A percentile compares a stretch with the other conserved stretches of the same genome.
These are phyloP conservation scores for Xylariaceae sp. DNA, from an alignment of 2,329 filamentous ascomycete genomes.

Conservation along the genomic window DNA sequence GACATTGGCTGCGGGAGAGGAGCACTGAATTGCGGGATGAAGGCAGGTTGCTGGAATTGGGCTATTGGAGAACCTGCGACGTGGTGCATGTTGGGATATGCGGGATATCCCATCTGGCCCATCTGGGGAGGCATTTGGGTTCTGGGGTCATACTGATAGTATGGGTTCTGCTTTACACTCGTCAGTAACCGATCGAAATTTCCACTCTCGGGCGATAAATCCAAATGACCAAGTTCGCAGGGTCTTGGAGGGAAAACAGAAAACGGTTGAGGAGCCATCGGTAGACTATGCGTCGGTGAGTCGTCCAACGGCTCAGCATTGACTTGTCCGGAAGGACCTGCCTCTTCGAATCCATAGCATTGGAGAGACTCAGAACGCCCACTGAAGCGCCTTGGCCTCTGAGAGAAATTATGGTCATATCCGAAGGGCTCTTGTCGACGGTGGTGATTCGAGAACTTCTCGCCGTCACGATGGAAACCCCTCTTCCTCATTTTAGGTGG, in stretches of 20 bases:
- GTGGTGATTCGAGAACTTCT: constrained; percentile 39
- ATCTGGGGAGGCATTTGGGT: constrained; percentile 30
- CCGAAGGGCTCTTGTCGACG: constrained; percentile 35
- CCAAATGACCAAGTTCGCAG: constrained; percentile 30
- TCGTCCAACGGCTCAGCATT: constrained; percentile 16
- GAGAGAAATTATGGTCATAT: constrained; percentile 32
- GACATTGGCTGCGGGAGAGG: constrained; percentile 65
- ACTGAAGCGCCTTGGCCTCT: constrained; percentile 38
- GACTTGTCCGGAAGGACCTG: constrained; percentile 14
- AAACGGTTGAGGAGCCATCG: constrained; percentile 27
- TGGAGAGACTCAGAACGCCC: constrained; percentile 41
- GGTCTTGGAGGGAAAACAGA: constrained; percentile 23
- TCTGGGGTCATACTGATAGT: constrained; percentile 46
- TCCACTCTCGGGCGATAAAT: constrained; percentile 64
- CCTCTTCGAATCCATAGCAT: no score
- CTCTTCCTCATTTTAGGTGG: constrained; percentile 39
- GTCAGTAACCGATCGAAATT: constrained; percentile 72
- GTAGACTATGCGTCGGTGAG: constrained; percentile 15
- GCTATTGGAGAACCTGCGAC: constrained; percentile 40
- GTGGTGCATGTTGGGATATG: constrained; percentile 25
- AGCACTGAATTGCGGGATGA: constrained; percentile 35
- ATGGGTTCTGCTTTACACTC: constrained; percentile 61
- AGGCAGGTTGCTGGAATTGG: constrained; percentile 43
- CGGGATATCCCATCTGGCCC: constrained; percentile 22
- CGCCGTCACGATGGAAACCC: constrained; percentile 40